These are phyloP conservation scores for Bruguiera sexangula DNA, from an alignment of 345 rosid genomes.

Conservation along the genomic window DNA sequence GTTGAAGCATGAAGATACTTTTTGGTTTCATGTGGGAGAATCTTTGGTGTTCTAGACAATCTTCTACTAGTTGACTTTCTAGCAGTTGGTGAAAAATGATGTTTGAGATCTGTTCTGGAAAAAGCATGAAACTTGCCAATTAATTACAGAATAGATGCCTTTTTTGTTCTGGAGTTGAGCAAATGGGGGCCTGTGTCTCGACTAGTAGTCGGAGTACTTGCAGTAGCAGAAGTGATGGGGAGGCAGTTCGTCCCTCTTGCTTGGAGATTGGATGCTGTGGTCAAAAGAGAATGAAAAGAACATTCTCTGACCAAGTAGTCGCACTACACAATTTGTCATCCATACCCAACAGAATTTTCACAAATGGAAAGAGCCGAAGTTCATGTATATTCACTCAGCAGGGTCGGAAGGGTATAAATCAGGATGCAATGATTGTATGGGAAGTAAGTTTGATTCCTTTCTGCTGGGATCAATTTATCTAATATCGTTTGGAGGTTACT, in stretches of 20 bases:
- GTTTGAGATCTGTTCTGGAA: constrained; percentile 41
- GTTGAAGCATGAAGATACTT: constrained; percentile 27
- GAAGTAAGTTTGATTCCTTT: constrained; percentile 64
- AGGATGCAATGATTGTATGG: constrained; percentile 99
- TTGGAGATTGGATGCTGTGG: constrained; percentile 61
- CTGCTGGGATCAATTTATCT: constrained; percentile 12
- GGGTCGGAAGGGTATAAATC: constrained; percentile 95
- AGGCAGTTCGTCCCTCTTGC: constrained; percentile 48
- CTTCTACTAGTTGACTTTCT: constrained; percentile 32
- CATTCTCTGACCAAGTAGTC: constrained; percentile 60
- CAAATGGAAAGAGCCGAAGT: constrained; percentile 76
- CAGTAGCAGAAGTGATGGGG: constrained; percentile 77
- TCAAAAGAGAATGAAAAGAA: constrained; percentile 67
- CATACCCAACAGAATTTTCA: constrained; percentile 69
- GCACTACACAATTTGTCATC: constrained; percentile 63
- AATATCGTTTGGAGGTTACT: constrained; percentile 12
- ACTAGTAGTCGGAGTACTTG: constrained; percentile 77
- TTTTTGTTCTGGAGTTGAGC: constrained; percentile 39
- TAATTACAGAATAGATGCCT: constrained; percentile 19
- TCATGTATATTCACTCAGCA: constrained; percentile 97
- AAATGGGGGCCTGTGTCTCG: constrained; percentile 95
- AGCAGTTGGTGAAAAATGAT: constrained; percentile 4
- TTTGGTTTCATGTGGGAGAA: constrained; percentile 40
- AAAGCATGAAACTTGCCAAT: constrained; percentile 27
- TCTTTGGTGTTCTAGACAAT: constrained; percentile 32